Conservation (phyloP, 352 stramenopile genomes). For the Globisporangium paroecandrum region DNA sequence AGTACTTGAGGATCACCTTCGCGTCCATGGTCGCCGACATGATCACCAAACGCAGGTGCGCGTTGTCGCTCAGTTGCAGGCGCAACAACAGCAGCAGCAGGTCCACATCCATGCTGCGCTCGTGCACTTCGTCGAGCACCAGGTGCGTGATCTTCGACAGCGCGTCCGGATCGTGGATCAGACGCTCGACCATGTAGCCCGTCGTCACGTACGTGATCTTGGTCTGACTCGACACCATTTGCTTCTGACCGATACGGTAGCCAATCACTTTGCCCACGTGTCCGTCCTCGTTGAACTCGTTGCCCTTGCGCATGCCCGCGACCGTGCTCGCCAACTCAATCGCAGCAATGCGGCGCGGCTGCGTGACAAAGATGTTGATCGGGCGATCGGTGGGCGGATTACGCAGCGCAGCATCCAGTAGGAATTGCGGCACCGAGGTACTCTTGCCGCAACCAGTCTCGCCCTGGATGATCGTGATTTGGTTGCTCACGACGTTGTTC, state of each 20-base stretch:
- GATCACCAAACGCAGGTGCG: constrained; percentile 89
- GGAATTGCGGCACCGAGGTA: constrained; percentile 92
- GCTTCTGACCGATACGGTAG: constrained; percentile 88
- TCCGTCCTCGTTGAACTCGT: constrained; percentile 63
- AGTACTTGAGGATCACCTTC: constrained; percentile 88
- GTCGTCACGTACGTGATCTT: constrained; percentile 96
- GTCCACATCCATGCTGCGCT: constrained; percentile 95
- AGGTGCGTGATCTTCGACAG: constrained; percentile 92
- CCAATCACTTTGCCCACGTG: constrained; percentile 66
- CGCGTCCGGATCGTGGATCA: constrained; percentile 90
- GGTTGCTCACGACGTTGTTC: constrained; percentile 70
- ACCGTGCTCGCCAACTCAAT: constrained; percentile 90
- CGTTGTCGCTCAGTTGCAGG: constrained; percentile 55
- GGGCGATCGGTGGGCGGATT: constrained; percentile 28
- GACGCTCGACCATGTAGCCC: constrained; percentile 93
- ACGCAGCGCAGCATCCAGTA: constrained; percentile 66
- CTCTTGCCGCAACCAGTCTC: constrained; percentile 97
- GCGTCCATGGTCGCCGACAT: constrained; percentile 97
- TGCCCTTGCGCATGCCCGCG: constrained; percentile 86
- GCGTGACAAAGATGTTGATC: constrained; percentile 95
- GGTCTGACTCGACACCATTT: constrained; percentile 87
- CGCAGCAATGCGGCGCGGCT: constrained; percentile 92
- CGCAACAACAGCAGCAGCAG: constrained; percentile 92
- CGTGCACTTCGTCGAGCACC: constrained; percentile 95
- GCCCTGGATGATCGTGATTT: constrained; percentile 91